Evolutionary conservation across 345 rosid species (phyloP).

Genomic region (Passiflora organensis): DNA sequence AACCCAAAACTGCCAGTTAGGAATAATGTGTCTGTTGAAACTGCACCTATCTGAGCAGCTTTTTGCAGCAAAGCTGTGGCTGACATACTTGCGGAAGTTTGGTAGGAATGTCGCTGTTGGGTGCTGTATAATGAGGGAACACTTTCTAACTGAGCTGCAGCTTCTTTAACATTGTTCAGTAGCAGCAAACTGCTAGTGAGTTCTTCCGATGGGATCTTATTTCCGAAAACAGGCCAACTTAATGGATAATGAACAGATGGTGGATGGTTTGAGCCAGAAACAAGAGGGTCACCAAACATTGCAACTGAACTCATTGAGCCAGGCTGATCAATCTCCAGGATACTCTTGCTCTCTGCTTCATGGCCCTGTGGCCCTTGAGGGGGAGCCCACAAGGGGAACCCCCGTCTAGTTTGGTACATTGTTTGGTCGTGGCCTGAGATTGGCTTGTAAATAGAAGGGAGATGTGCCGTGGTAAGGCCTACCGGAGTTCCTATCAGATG

Average conservation of each 20-base stretch:
- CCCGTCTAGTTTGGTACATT: slow-evolving; percentile 29
- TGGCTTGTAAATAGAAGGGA: slow-evolving; percentile 56
- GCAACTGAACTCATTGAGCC: slow-evolving; percentile 27
- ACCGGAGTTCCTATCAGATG: slow-evolving; percentile 49
- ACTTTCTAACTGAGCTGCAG: slow-evolving; percentile 36
- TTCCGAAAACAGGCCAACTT: slow-evolving; percentile 47
- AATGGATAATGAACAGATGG: slow-evolving; percentile 28
- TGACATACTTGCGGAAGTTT: slow-evolving; percentile 53
- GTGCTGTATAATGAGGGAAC: slow-evolving; percentile 75
- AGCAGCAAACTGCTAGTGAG: slow-evolving; percentile 31
- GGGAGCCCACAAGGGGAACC: slow-evolving; percentile 42
- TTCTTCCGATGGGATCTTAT: slow-evolving; percentile 29
- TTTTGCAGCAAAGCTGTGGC: slow-evolving; percentile 94
- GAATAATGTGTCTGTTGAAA: slow-evolving; percentile 52
- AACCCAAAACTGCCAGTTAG: slow-evolving; percentile 38
- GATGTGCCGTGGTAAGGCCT: slow-evolving; percentile 37
- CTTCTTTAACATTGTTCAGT: slow-evolving; percentile 26
- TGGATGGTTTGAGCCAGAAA: slow-evolving; percentile 25
- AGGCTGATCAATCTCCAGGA: slow-evolving; percentile 35
- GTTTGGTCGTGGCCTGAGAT: slow-evolving; percentile 26
- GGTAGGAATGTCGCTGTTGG: slow-evolving; percentile 36
- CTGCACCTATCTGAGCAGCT: slow-evolving; percentile 83
- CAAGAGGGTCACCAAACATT: slow-evolving; percentile 21
- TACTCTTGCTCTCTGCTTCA: slow-evolving; percentile 26
- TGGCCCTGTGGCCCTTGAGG: slow-evolving; percentile 30